Base-by-base conservation (phyloP, 2,329 filamentous ascomycete genomes). In the Fusarium humuli region DNA sequence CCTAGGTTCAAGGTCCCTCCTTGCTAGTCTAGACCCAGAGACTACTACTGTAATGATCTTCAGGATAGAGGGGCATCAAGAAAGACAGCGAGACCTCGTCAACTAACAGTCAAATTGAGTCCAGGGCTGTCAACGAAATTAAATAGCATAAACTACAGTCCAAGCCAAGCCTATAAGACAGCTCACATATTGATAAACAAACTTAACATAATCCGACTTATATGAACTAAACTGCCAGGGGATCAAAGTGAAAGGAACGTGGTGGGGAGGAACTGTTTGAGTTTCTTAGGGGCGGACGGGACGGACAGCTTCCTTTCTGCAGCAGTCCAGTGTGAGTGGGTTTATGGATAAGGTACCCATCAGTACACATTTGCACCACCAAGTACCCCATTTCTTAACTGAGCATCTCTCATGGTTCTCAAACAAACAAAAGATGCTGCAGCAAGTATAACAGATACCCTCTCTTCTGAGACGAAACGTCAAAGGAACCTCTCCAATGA, bases 211-310 rank as follows among this genome's bases (percentile, higher is more conserved):
- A 25, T 29, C 27, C 20, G 13, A 29, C 18, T 52, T 52, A 52
- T 41, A 52, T 27, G 16, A n/a, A 52, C 49, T 42, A 42, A 42
- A 42, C 49, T n/a, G 40, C 18, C 49, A 52, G 63, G 46, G n/a
- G 22, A 54, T 40, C 22, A 34, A 40, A 45, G 45, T 56, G 34
- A 52, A 70, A 52, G 54, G 47, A 53, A 53, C 29, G 20, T 61
- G 66, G 57, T 64, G 60, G 64, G 30, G 41, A 37, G 58, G 45
- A 57, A 50, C 42, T 40, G 49, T 47, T 62, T 57, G 55, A 45
- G 29, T 62, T 61, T 48, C 42, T 66, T 52, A 52, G 61, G 60
- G 55, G 50, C 67, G 67, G 63, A 52, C 57, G 57, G 67, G 67
- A 70, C 57, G 62, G 62, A 59, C 54, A 68, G 62, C 45, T 46